A percentile compares a stretch with the other conserved stretches of the same genome.
phyloP scores from a whole-genome alignment of 1,139 yeast species.

The Scheffersomyces illinoinensis region DNA sequence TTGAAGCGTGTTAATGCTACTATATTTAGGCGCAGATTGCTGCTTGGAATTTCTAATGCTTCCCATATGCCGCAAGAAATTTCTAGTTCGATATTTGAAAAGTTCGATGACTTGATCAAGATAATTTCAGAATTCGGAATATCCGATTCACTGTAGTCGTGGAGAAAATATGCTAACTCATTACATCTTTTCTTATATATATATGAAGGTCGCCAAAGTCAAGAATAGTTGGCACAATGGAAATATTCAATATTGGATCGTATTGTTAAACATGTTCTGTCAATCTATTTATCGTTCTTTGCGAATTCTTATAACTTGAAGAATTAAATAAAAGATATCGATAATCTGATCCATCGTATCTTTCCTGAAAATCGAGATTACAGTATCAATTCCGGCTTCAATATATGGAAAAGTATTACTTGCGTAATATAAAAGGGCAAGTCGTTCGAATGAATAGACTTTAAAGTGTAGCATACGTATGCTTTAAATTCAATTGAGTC shows the following conservation, averaged over 20 bases:
- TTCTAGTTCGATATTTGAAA: background rate
- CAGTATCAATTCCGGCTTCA: slow-evolving; percentile 43
- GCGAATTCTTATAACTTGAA: background rate
- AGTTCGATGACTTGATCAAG: background rate
- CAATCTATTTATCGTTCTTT: background rate
- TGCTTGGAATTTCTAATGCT: slow-evolving; percentile 4
- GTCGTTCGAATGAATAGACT: slow-evolving; percentile 53
- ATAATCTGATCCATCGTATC: background rate
- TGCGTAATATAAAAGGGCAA: slow-evolving; percentile 63
- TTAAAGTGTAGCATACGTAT: slow-evolving; percentile 40
- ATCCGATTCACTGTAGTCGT: background rate
- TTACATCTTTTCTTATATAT: too few relatives aligned
- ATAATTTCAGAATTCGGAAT: background rate
- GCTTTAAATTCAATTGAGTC: slow-evolving; percentile 44
- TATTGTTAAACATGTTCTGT: background rate
- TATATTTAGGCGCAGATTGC: slow-evolving; percentile 2
- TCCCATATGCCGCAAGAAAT: background rate
- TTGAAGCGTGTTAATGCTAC: background rate
- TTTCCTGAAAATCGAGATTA: background rate
- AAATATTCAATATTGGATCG: background rate
- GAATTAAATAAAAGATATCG: background rate
- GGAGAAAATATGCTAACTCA: background rate
- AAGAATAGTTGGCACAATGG: background rate
- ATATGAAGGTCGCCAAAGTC: background rate
- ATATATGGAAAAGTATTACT: slow-evolving; percentile 55